Evolutionary conservation across 2,329 filamentous ascomycete genomes (phyloP).

Genomic region (Claviceps sp.): DNA sequence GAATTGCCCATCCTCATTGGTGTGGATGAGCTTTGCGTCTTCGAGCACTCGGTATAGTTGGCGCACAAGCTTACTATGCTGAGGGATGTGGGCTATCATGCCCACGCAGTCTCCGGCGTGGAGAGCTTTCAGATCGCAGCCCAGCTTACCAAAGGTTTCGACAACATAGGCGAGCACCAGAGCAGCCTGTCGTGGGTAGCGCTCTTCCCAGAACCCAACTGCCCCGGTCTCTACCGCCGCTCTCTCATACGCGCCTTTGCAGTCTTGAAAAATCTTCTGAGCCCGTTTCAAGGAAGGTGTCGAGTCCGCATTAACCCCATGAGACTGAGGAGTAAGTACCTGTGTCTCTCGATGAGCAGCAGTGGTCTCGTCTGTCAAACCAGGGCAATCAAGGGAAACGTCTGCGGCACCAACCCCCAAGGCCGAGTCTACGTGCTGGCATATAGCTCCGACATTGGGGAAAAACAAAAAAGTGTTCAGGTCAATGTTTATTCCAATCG

Average conservation of each 20-base stretch:
- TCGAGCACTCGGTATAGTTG: not conserved
- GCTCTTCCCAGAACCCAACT: not conserved
- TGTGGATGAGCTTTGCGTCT: not conserved
- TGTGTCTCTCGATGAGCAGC: not conserved
- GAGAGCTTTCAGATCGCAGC: not conserved
- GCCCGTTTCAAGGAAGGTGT: not conserved
- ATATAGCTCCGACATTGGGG: not conserved
- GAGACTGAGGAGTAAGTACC: no score
- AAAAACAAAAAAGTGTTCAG: not conserved
- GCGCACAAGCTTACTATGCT: not conserved
- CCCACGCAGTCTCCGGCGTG: not conserved
- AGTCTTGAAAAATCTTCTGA: not conserved
- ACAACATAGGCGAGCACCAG: slow-evolving; percentile 1
- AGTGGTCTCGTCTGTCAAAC: not conserved
- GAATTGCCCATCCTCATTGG: not conserved
- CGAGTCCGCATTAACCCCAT: not conserved
- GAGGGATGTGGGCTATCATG: not conserved
- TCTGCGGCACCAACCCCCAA: not conserved
- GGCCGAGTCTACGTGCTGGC: not conserved
- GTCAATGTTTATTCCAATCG: not conserved
- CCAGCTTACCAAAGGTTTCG: not conserved
- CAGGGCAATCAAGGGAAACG: not conserved
- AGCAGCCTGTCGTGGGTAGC: not conserved
- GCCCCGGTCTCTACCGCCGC: not conserved
- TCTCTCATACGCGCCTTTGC: not conserved